A percentile compares a stretch with the other conserved stretches of the same genome.
Conservation (phyloP, 169 alveolate species). For the Eimeria necatrix region DNA sequence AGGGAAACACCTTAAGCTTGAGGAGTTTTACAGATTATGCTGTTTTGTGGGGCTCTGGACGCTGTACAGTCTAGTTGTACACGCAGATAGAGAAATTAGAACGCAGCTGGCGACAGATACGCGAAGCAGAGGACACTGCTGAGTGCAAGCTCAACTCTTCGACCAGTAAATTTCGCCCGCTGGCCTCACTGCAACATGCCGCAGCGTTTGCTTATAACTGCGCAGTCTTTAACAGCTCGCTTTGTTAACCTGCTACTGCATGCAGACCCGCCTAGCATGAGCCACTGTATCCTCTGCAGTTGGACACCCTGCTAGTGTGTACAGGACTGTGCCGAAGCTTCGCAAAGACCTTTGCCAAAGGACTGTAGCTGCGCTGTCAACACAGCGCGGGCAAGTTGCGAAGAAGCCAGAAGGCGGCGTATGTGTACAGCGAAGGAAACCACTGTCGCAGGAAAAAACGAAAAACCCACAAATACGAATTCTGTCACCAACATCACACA, state of each 20-base stretch:
- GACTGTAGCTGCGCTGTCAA: neutral
- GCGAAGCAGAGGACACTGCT: neutral
- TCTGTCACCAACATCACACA: no score
- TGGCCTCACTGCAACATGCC: slow-evolving; percentile 16
- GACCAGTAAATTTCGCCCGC: neutral
- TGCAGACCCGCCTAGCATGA: neutral
- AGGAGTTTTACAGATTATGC: no score
- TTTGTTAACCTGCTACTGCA: neutral
- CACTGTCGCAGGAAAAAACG: no score
- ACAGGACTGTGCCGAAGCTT: neutral
- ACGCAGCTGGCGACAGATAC: no score
- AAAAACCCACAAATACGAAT: no score
- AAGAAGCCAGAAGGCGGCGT: neutral
- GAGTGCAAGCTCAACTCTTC: slow-evolving; percentile 1
- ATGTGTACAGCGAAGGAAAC: neutral
- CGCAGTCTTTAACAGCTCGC: neutral
- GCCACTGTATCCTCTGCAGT: neutral
- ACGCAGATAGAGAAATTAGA: no score
- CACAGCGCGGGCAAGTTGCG: neutral
- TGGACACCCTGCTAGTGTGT: neutral
- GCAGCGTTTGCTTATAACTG: neutral
- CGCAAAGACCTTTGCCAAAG: neutral
- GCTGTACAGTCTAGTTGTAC: no score
- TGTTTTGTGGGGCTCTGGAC: no score
- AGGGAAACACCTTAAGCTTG: no score